A percentile compares a stretch with the other conserved stretches of the same genome.
Conservation (phyloP, 768 basidiomycete genomes). For the Dacryopinax spathularia region DNA sequence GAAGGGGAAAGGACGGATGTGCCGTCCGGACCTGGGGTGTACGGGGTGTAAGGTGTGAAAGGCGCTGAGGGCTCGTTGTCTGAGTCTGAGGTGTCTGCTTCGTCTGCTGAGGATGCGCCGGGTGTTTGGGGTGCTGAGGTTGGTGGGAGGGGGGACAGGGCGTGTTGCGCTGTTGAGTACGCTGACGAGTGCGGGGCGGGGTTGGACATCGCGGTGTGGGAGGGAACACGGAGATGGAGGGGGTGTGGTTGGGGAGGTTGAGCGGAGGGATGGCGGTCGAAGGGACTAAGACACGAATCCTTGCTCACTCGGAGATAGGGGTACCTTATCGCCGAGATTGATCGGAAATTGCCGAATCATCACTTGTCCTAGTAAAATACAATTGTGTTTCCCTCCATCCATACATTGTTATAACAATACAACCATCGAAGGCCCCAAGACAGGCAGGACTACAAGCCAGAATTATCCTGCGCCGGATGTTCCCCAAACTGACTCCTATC, state of each 20-base stretch:
- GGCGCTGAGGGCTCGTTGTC: not conserved
- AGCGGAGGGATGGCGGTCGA: not conserved
- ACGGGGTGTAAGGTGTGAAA: not conserved
- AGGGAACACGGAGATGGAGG: no score
- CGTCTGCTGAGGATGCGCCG: not conserved
- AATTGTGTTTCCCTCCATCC: no score
- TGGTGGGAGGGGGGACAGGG: not conserved
- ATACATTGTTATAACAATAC: no score
- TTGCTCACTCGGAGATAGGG: not conserved
- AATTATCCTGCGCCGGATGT: no score
- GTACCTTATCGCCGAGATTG: no score
- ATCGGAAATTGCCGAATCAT: no score
- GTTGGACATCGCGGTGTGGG: not conserved
- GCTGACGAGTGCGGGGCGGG: not conserved
- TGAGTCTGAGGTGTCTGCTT: not conserved
- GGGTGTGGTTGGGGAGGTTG: not conserved
- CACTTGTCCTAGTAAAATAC: no score
- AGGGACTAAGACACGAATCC: not conserved
- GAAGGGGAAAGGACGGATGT: not conserved
- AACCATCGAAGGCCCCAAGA: not conserved
- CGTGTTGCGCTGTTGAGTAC: not conserved
- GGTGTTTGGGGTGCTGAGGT: not conserved
- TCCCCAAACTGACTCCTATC: no score
- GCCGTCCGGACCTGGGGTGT: not conserved
- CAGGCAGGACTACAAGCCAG: conserved; percentile 6